A percentile compares a stretch with the other conserved stretches of the same genome.
phyloP scores from a whole-genome alignment of 352 stramenopile species.

The Paralagenidium karlingii region DNA sequence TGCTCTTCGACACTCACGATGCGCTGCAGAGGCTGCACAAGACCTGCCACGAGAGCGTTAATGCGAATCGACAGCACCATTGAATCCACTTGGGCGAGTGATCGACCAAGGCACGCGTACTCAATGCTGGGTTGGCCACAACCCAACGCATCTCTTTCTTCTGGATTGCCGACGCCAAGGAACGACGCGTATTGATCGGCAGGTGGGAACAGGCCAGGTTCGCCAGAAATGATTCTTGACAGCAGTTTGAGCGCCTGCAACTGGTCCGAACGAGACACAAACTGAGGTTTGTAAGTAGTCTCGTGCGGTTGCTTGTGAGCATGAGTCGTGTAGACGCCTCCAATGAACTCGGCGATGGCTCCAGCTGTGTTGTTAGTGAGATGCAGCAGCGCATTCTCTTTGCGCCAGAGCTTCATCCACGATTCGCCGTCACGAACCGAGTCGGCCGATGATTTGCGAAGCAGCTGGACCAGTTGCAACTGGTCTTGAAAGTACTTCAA shows the following conservation, averaged over 20 bases:
- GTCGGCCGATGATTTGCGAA: constrained; percentile 15
- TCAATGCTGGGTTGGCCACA: constrained; percentile 28
- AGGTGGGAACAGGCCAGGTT: constrained; percentile 40
- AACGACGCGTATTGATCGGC: constrained; percentile 33
- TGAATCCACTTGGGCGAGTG: constrained; percentile 32
- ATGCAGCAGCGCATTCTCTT: constrained; percentile 21
- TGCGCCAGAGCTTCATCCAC: constrained; percentile 34
- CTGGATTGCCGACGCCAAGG: constrained; percentile 21
- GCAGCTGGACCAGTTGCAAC: constrained; percentile 25
- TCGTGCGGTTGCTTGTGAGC: constrained; percentile 24
- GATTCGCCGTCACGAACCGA: constrained; percentile 42
- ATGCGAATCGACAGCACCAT: constrained; percentile 19
- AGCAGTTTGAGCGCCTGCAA: constrained; percentile 22
- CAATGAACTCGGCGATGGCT: constrained; percentile 26
- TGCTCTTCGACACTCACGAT: constrained; percentile 38
- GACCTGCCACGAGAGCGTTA: constrained; percentile 16
- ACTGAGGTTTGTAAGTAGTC: constrained; percentile 14
- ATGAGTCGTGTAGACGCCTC: constrained; percentile 45
- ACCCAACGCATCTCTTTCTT: constrained; percentile 23
- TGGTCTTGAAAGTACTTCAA: constrained; percentile 43
- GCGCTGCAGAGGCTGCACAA: constrained; percentile 33
- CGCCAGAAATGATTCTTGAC: constrained; percentile 21
- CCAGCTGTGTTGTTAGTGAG: constrained; percentile 27
- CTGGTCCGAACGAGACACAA: constrained; percentile 22
- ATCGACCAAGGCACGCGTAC: constrained; percentile 39